Base-by-base conservation (phyloP, 169 alveolate genomes). In the Eimeria sp. region DNA sequence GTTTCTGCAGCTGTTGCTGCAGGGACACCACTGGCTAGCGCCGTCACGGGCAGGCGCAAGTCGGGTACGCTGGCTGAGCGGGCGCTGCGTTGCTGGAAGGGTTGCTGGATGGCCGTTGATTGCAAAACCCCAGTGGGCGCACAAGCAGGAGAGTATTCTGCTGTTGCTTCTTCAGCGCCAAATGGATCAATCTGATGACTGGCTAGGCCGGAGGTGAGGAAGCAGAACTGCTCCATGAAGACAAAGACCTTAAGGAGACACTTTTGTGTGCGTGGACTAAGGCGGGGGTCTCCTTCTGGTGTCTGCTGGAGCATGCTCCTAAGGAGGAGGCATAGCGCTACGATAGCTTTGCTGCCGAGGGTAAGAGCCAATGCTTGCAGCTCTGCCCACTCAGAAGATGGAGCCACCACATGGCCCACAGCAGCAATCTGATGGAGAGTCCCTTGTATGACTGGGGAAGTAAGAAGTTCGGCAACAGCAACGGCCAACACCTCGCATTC, bases 291-390 rank as follows among this genome's bases (percentile, higher is more conserved):
- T 18, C 98, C 98, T 70, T 92, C 97, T n/a, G 93, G 92, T 34
- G 87, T 70, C 94, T 89, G 96, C 54, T 94, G 96, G 51, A 97
- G 92, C 63, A 97, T 63, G 7, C 96, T 95, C 47, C 98, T 89
- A 75, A 97, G 89, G 34, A 96, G 70, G 73, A 95, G 89, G 72
- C 97, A 95, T 30, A 96, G 83, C 27, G 97, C 97, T 65, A 96
- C 95, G 20, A 97, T 58, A 11, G 98, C 95, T 76, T 97, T 97
- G 65, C 97, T 97, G 16, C 97, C 98, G 11, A 97, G 95, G 14
- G 96, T 82, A 63, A 96, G 65, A 43, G 95, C 76, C 54, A 95
- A 51, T 45, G 96, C 95, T 67, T 92, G 97, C 45, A 95, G 95
- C n/a, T 67, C 63, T 3, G 83, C 84, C 87, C 89, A 86, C 40